phyloP scores from a whole-genome alignment of 177 flowering plant genomes.

The Vitis hybrid region DNA sequence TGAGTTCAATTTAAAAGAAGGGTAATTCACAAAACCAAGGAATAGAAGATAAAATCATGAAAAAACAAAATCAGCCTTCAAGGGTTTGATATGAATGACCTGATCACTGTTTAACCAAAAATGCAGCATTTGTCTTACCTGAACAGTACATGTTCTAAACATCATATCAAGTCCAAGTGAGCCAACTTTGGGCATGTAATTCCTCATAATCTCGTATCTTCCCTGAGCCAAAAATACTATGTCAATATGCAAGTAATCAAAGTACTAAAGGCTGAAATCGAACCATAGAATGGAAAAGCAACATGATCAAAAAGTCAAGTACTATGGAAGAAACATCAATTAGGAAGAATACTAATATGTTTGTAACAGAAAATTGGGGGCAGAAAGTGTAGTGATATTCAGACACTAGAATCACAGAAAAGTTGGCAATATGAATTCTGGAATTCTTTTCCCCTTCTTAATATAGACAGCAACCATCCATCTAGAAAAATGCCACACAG shows the following conservation, averaged over 20 bases:
- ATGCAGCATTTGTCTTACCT: conserved; percentile 48
- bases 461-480: too few relatives aligned
- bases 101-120: neutral
- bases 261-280: neutral
- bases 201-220: conserved; percentile 92
- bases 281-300: too few relatives aligned
- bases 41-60: neutral
- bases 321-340: too few relatives aligned
- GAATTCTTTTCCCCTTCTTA: too few relatives aligned
- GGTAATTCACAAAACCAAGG: neutral
- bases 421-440: too few relatives aligned
- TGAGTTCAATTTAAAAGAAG: neutral
- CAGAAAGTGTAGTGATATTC: too few relatives aligned
- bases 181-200: conserved; percentile 98
- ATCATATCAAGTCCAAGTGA: conserved; percentile 97
- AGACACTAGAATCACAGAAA: too few relatives aligned
- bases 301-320: too few relatives aligned
- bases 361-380: too few relatives aligned
- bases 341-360: too few relatives aligned
- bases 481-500: too few relatives aligned
- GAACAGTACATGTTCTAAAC: conserved; percentile 99
- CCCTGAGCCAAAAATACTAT: conserved; percentile 61
- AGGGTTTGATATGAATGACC: neutral
- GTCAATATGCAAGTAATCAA: conserved; percentile 17
- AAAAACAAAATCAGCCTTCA: neutral